These are phyloP conservation scores for Malus fusca DNA, from an alignment of 306 rosid genomes.

Conservation along the genomic window DNA sequence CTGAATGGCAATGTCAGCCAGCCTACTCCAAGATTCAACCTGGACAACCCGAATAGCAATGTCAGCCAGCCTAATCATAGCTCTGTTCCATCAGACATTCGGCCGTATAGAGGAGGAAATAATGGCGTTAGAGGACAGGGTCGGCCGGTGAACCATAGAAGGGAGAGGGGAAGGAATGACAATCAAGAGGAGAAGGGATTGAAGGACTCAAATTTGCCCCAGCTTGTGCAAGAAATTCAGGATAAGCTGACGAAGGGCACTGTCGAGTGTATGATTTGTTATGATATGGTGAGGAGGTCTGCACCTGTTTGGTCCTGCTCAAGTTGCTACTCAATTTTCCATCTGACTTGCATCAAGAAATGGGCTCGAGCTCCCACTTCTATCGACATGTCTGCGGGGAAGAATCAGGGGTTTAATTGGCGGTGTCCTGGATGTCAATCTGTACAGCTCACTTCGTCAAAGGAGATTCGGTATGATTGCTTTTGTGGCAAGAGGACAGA, in stretches of 20 bases:
- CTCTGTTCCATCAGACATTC: conserved; percentile 6
- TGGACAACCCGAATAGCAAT: neutral
- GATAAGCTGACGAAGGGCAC: conserved; percentile 68
- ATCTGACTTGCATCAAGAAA: conserved; percentile 72
- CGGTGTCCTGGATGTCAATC: conserved; percentile 97
- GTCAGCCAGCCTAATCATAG: conserved; percentile 11
- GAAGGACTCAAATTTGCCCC: conserved; percentile 58
- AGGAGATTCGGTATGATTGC: conserved; percentile 78
- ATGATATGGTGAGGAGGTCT: conserved; percentile 76
- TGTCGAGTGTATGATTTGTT: conserved; percentile 92
- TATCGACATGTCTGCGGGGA: conserved; percentile 57
- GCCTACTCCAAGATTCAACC: neutral
- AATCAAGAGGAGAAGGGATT: conserved; percentile 27
- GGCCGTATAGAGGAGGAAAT: conserved; percentile 22
- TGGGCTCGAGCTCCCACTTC: conserved; percentile 95
- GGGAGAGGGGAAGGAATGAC: conserved; percentile 27
- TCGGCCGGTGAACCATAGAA: conserved; percentile 28
- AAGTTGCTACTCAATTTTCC: conserved; percentile 83
- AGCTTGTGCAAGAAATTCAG: conserved; percentile 82
- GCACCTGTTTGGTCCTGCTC: conserved; percentile 87
- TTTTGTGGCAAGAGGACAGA: conserved; percentile 86
- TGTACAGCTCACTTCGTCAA: conserved; percentile 59
- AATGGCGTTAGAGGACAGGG: conserved; percentile 25
- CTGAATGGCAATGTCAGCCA: neutral
- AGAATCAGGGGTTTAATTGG: conserved; percentile 83